Evolutionary conservation across 2,329 filamentous ascomycete species (phyloP), one percentile per base, ranked within the genome.

Genomic region (Hymenoscyphus linearis): DNA sequence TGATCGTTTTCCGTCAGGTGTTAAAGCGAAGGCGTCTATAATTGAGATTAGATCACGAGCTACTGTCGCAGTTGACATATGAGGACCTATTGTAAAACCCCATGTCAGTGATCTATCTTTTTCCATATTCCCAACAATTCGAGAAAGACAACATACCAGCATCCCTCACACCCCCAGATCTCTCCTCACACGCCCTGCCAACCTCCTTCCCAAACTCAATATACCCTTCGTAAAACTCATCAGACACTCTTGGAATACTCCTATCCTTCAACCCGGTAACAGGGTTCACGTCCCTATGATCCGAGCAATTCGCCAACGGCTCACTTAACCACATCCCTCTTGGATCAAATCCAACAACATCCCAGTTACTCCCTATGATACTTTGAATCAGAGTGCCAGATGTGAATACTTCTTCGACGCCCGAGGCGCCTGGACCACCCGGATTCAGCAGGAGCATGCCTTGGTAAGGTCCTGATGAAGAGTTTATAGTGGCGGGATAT

Each of bases 311-410:
- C 12, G 80, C 70, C 9, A 78, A 68, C 0, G 80, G 80, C 0
- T 77, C 71, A 3, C 80, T 79, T 12, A 77, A 74, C 7, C 79
- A 79, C 25, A 82, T 75, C 73, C 78, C 78, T 26, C 78, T 73
- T 0, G 78, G 77, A 63, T 80, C 78, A 50, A 79, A 80, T 7
- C 76, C 75, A 37, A 80, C 71, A 40, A 80, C 65, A 59, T 78
- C 76, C 60, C 74, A 73, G 52, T 77, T 73, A 0, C 60, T 52
- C 36, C 76, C 77, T 13, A 77, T 65, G 10, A 75, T 62, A 1
- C 62, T 50, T 44, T 77, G 77, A 2, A 79, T 58, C 6, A 61
- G 44, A 3, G 50, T 27, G 10, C 71, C 76, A 25, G 58, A 35
- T 10, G 27, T 10, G 0, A 74, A 63, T 10, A 68, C 64, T n/a